Base-by-base conservation (phyloP, 345 rosid genomes). In the Acer yangbiense region DNA sequence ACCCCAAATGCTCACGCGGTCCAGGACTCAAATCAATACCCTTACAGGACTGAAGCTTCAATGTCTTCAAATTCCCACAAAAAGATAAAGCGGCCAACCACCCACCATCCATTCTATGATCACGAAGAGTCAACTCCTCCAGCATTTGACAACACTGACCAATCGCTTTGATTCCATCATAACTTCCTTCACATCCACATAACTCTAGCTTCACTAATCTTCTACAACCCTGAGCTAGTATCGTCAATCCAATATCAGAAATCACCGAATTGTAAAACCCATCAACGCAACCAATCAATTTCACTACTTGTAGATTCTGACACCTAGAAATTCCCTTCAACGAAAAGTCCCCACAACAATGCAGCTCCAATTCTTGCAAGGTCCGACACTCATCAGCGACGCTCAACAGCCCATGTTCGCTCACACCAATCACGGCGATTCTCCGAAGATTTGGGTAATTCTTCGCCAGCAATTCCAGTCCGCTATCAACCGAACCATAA, bases 71-170 rank as follows among this genome's bases (percentile, higher is more conserved):
- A 83, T 91, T 91, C 48, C 60, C 79, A 23, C 90, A 89, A 68
- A 80, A 91, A 0, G 87, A 77, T 14, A 91, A 80, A 27, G 86
- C 93, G 41, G 95, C 84, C 84, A 91, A 52, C 93, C 93, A 91
- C 0, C 95, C 95, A 78, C 81, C 90, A 76, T 88, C 95, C 90
- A 91, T 87, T 77, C 86, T 77, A 73, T 91, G 95, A 83, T 89
- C 88, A 68, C 57, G 82, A 9, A 91, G 46, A 44, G 82, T 88
- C 84, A 91, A 82, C 8, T 91, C 95, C 79, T 89, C 90, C 39
- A 89, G 90, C 91, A 91, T 89, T 79, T 85, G 91, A 80, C 95
- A 91, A 29, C 91, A 89, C 68, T 91, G 91, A 32, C 93, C 95
- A 2, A 91, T 87, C 3, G 95, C 95, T 76, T 91, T 91, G 72